phyloP scores from a whole-genome alignment of 2,329 filamentous ascomycete genomes.

The Cladophialophora yegresii region DNA sequence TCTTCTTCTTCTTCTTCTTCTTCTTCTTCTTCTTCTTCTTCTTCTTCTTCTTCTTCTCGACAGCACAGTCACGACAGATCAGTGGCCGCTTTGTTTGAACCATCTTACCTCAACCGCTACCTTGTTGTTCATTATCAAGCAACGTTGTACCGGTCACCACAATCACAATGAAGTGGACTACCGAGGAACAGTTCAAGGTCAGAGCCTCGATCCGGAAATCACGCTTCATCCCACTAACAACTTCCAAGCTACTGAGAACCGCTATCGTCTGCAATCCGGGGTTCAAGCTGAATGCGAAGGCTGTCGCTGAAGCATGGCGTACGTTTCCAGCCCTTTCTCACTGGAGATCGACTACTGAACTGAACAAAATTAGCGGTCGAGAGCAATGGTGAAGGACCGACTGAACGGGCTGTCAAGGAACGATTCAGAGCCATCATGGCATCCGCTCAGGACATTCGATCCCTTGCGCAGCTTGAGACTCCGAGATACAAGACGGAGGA shows the following conservation, averaged over 20 bases:
- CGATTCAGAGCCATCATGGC: not conserved
- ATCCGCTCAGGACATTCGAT: not conserved
- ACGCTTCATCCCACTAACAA: not conserved
- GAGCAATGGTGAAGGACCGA: not conserved
- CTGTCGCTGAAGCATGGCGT: conserved; percentile 6
- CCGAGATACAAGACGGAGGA: not conserved
- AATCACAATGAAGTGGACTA: not conserved
- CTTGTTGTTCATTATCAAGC: not conserved
- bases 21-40: not conserved
- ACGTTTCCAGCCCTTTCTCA: not conserved
- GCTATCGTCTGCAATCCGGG: not conserved
- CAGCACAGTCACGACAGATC: not conserved
- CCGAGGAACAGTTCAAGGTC: not conserved
- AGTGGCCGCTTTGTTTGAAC: not conserved
- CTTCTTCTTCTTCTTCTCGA: not conserved
- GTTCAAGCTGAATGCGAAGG: not conserved
- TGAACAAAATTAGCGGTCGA: not conserved
- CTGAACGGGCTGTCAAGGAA: not conserved
- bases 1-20: not conserved
- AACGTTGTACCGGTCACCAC: not conserved
- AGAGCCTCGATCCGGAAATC: not conserved
- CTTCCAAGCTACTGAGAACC: conserved; percentile 5
- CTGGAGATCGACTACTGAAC: not conserved
- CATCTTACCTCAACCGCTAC: not conserved
- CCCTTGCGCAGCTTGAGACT: not conserved